A percentile compares a stretch with the other conserved stretches of the same genome.
Evolutionary conservation across 2,329 filamentous ascomycete genomes (phyloP).

Genomic region (Apiospora rasikravindrae): DNA sequence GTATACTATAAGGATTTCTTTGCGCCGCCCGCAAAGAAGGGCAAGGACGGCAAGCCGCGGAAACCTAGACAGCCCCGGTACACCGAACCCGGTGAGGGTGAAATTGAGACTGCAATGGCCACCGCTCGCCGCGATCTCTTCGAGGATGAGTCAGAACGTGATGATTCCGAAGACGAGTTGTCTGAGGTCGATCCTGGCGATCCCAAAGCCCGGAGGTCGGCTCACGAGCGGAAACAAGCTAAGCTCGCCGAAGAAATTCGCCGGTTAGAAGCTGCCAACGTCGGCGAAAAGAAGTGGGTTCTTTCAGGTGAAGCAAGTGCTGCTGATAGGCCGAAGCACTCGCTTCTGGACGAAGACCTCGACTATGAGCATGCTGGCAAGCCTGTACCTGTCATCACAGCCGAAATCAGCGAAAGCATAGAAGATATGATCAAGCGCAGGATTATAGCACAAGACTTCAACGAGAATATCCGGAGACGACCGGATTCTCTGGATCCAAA

Average conservation of each 20-base stretch:
- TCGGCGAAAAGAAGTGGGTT: conserved; percentile 91
- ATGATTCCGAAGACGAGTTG: conserved; percentile 68
- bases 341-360: conserved; percentile 89
- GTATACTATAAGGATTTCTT: conserved; percentile 95
- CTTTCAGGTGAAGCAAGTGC: conserved; percentile 87
- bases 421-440: conserved; percentile 94
- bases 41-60: conserved; percentile 56
- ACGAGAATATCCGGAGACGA: conserved; percentile 83
- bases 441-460: conserved; percentile 88
- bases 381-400: conserved; percentile 90
- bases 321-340: conserved; percentile 83
- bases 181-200: conserved; percentile 72
- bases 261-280: conserved; percentile 84
- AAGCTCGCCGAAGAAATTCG: conserved; percentile 90
- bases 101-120: conserved; percentile 82
- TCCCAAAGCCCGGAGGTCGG: conserved; percentile 75
- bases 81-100: conserved; percentile 60
- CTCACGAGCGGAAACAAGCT: conserved; percentile 85
- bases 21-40: conserved; percentile 79
- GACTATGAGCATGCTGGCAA: conserved; percentile 97
- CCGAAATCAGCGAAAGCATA: conserved; percentile 87
- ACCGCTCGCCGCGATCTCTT: conserved; percentile 90
- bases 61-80: conserved; percentile 47
- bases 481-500: conserved; percentile 74
- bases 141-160: conserved; percentile 72